These are phyloP conservation scores for Cornus suecica DNA, from an alignment of 148 eudicot species.

Conservation along the genomic window DNA sequence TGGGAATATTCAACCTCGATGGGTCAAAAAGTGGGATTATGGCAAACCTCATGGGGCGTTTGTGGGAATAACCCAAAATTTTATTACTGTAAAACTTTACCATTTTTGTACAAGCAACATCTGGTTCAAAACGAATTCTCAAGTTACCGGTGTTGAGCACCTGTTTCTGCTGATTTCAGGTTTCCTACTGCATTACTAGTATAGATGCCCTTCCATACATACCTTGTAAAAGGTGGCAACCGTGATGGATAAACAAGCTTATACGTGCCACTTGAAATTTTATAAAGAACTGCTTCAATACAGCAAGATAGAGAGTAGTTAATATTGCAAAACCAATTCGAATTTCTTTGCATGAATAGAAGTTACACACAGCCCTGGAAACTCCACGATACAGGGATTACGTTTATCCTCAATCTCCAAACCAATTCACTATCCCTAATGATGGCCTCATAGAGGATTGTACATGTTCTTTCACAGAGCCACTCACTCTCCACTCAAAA, in stretches of 20 bases:
- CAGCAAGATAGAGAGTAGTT: slow-evolving; percentile 16
- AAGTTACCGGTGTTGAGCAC: background rate
- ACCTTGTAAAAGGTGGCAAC: background rate
- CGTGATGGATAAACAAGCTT: background rate
- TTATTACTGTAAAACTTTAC: too few relatives aligned
- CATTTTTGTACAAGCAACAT: too few relatives aligned
- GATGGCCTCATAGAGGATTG: slow-evolving; percentile 18
- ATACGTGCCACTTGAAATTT: background rate
- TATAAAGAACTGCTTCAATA: background rate
- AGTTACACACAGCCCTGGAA: slow-evolving; percentile 34
- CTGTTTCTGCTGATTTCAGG: background rate
- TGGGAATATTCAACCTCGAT: too few relatives aligned
- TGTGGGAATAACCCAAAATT: too few relatives aligned
- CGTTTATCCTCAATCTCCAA: slow-evolving; percentile 19
- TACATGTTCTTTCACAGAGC: slow-evolving; percentile 5
- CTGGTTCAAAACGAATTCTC: background rate
- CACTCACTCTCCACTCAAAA: slow-evolving; percentile 68
- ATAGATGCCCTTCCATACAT: background rate
- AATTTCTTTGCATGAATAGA: slow-evolving; percentile 21
- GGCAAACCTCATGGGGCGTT: too few relatives aligned
- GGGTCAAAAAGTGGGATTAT: too few relatives aligned
- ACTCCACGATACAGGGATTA: slow-evolving; percentile 10
- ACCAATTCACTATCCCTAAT: slow-evolving; percentile 17
- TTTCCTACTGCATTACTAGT: background rate
- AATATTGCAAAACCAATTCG: slow-evolving; percentile 19